Base-by-base conservation (phyloP, 257 asterid species). In the Mitragyna speciosa region DNA sequence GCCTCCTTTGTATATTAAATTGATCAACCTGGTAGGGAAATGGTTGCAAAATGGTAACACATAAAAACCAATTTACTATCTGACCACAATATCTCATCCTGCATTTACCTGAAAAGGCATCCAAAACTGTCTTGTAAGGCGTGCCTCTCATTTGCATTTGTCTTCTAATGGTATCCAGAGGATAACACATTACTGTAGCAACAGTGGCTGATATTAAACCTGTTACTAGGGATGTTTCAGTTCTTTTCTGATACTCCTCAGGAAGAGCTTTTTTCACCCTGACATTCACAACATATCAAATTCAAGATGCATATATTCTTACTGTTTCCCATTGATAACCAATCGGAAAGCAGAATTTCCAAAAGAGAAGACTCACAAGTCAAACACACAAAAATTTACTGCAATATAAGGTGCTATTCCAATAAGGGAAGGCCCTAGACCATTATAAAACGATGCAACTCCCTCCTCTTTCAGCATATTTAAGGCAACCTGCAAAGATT, bases 61-160 rank as follows among this genome's bases (percentile, higher is more conserved):
- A 70, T 12, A 30, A 31, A 54, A 20, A 39, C 17, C 10, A 49
- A 76, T 48, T 43, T 48, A 19, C 22, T 30, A 30, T 64, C 2
- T 49, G 33, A 5, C 41, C 73, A 59, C 20, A 43, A 66, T 65
- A 9, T 30, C 63, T 26, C 15, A 72, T 14, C 47, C 33, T 12
- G n/a, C 26, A 75, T 59, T 61, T 91, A 95, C 99, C 99, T 81
- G 91, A 87, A 82, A 93, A 52, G 80, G 97, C 98, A 83, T 95
- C 97, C 84, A 95, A 87, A 78, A 95, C 73, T 14, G 97, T 85
- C 77, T 54, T 70, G 80, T 91, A 95, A 52, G 99, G 98, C 16
- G 92, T 86, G 79, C 97, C 96, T 90, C 82, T 95, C 99, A 95
- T 92, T 85, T 95, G 99, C 99, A 95, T 93, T 88, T 95, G 99